Base-by-base conservation (phyloP, 805 yeast genomes). In the Myxozyma monticola region DNA sequence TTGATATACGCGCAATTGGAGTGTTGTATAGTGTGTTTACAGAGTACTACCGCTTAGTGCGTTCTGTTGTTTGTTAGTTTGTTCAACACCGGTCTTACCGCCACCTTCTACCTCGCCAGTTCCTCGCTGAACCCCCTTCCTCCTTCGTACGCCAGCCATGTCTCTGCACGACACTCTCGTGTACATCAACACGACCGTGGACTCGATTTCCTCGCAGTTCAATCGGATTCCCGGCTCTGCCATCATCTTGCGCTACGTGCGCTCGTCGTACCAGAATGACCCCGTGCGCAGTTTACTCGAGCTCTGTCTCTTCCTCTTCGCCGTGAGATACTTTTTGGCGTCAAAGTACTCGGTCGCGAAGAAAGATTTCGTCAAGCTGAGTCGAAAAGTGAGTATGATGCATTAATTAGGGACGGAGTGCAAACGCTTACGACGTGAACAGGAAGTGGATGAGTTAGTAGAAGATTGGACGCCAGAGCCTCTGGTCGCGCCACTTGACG, bases 391-490 rank as follows among this genome's bases (percentile, higher is more conserved):
- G n/a, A 18, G 55, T 26, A 7, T 18, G 14, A 18, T 9, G 6
- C n/a, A 3, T 22, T 9, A 14, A 8, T 8, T 14, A 37, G 7
- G 9, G 6, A 12, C 21, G 43, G 18, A n/a, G n/a, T n/a, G n/a
- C n/a, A n/a, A n/a, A n/a, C n/a, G n/a, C n/a, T n/a, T n/a, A n/a
- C n/a, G n/a, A n/a, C n/a, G 12, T 28, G 31, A 28, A 18, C 10
- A 54, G 47, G 99, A 91, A 63, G 75, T 88, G 30, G 91, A 90
- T 60, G 91, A 85, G 40, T 76, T 93, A 49, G 79, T 88, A 45
- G 84, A 81, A 7, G 97, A 90, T 51, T 93, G 99, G 99, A 78
- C 78, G 54, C 98, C 99, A 0, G 93, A 83, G 62, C 87, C 96
- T 0, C 68, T 93, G 37, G 88, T 85, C 4, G 75, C 77, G 1